Evolutionary conservation across 768 basidiomycete genomes (phyloP).

Genomic region (Pisolithus sp.): DNA sequence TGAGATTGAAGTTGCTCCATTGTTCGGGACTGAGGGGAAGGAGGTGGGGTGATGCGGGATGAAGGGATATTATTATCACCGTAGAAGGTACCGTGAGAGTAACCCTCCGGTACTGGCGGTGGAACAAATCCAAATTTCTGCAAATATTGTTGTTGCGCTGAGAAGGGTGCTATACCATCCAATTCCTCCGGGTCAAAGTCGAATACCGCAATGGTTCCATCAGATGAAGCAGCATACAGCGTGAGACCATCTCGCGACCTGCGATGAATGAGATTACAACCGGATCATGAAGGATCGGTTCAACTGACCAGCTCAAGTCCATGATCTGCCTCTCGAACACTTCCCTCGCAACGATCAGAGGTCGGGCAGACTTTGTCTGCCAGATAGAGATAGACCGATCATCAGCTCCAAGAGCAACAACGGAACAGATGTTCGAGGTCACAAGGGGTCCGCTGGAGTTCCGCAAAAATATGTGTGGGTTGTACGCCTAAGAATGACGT

Average conservation of each 20-base stretch:
- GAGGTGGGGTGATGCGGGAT: slow-evolving; percentile 42
- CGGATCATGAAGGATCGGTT: background rate
- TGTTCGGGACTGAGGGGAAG: slow-evolving; percentile 35
- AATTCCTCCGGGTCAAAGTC: slow-evolving; percentile 75
- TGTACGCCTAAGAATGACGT: slow-evolving; percentile 63
- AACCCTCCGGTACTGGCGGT: slow-evolving; percentile 65
- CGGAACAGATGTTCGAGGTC: slow-evolving; percentile 82
- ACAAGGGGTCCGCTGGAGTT: slow-evolving; percentile 59
- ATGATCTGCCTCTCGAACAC: slow-evolving; percentile 93
- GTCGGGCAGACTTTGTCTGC: slow-evolving; percentile 89
- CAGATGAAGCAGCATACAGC: slow-evolving; percentile 91
- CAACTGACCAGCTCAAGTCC: slow-evolving; percentile 85
- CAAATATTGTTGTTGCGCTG: slow-evolving; percentile 72
- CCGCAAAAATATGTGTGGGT: slow-evolving; percentile 89
- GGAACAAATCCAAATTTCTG: slow-evolving; percentile 72
- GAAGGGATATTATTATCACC: slow-evolving; percentile 17
- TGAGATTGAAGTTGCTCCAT: slow-evolving; percentile 29
- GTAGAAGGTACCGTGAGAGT: slow-evolving; percentile 44
- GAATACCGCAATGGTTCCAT: slow-evolving; percentile 89
- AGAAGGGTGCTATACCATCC: slow-evolving; percentile 71
- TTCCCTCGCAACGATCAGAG: slow-evolving; percentile 88
- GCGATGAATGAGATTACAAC: background rate
- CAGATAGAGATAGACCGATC: slow-evolving; percentile 93
- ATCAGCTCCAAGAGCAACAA: slow-evolving; percentile 90
- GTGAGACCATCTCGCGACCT: slow-evolving; percentile 93